Conservation (phyloP, 306 rosid species). For the Trifolium repens region DNA sequence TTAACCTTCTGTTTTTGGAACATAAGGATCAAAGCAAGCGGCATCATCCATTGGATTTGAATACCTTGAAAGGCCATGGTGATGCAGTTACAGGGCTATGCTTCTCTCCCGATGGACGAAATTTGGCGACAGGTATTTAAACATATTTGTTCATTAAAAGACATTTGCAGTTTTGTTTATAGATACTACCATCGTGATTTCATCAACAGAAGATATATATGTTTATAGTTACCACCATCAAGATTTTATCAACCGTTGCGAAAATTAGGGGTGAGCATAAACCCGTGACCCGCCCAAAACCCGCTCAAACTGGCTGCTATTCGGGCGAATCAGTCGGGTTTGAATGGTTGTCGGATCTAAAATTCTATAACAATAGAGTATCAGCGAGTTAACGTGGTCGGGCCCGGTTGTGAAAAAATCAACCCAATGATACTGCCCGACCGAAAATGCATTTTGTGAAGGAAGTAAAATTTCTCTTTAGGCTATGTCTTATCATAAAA, state of each 20-base stretch:
- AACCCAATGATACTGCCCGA: too few species aligned
- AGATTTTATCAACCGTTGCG: slow-evolving; percentile 12
- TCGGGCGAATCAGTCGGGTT: too few species aligned
- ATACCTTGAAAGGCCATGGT: slow-evolving; percentile 96
- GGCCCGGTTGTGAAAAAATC: too few species aligned
- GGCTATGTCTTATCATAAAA: too few species aligned
- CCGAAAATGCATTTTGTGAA: too few species aligned
- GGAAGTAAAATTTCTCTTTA: too few species aligned
- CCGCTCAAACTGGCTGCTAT: too few species aligned
- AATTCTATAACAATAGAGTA: too few species aligned
- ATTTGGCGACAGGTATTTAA: slow-evolving; percentile 77
- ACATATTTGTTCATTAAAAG: background rate
- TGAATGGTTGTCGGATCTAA: too few species aligned
- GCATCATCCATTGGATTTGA: slow-evolving; percentile 95
- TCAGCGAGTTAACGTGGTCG: too few species aligned
- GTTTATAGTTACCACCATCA: background rate
- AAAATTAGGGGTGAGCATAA: background rate
- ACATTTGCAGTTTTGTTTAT: background rate
- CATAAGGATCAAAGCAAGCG: slow-evolving; percentile 85
- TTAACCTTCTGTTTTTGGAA: slow-evolving; percentile 36
- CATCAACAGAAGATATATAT: slow-evolving; percentile 2
- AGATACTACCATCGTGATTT: background rate
- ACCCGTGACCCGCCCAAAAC: too few species aligned
- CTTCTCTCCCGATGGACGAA: slow-evolving; percentile 77
- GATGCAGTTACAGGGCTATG: slow-evolving; percentile 83